A percentile compares a stretch with the other conserved stretches of the same genome.
Conservation (phyloP, 2,329 filamentous ascomycete species). For the Botrytis galanthina region DNA sequence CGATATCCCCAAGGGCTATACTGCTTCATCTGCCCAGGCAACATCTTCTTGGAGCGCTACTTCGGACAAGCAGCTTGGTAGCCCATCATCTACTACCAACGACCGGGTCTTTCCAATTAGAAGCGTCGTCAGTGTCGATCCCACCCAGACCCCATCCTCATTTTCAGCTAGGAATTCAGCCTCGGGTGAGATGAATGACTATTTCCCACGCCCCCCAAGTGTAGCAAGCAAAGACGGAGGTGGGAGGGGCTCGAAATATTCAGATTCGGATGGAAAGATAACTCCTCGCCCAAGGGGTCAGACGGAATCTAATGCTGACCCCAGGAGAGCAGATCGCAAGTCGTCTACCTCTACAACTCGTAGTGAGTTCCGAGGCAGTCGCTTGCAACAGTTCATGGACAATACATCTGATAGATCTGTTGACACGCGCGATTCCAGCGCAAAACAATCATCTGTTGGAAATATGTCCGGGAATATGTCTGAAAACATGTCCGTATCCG, state of each 20-base stretch:
- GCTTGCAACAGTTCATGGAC: conserved; percentile 34
- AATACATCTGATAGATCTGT: conserved; percentile 32
- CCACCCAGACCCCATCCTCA: conserved; percentile 30
- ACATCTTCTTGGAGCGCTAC: conserved; percentile 26
- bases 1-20: conserved; percentile 15
- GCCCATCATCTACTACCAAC: conserved; percentile 19
- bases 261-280: conserved; percentile 12
- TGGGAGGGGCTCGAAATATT: not conserved
- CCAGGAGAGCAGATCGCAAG: conserved; percentile 21
- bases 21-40: conserved; percentile 11
- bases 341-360: conserved; percentile 21
- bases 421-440: conserved; percentile 16
- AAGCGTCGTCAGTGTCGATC: conserved; percentile 35
- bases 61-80: conserved; percentile 28
- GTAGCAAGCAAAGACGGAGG: conserved; percentile 9
- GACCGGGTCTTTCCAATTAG: conserved; percentile 36
- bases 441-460: conserved; percentile 13
- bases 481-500: conserved; percentile 5
- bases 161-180: conserved; percentile 21
- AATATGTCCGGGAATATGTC: not conserved
- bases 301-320: not conserved
- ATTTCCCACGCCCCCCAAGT: conserved; percentile 24
- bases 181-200: conserved; percentile 27
- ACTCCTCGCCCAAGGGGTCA: conserved; percentile 2
- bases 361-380: conserved; percentile 24